Base-by-base conservation (phyloP, 805 yeast species). In the Cyberlindnera mississippiensis region DNA sequence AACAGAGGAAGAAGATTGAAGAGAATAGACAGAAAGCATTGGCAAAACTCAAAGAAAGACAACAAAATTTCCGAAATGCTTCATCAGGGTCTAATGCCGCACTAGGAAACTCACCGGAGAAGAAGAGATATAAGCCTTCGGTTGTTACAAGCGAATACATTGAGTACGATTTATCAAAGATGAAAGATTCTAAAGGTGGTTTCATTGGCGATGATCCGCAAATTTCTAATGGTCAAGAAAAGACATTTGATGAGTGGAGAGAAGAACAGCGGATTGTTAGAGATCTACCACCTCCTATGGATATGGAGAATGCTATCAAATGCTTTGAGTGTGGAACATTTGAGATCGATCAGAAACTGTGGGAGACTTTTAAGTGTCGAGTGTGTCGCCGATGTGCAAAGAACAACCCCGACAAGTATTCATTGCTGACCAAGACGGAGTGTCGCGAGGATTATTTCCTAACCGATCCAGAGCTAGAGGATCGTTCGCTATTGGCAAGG, bases 381-480 rank as follows among this genome's bases (percentile, higher is more conserved):
- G 96, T 90, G 8, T 93, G 99, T 61, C 76, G 82, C 38, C 69
- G 73, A 38, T 93, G 99, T 62, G 79, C 78, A 27, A 78, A 77
- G 52, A 71, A 72, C 44, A 64, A 66, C 17, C 96, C 96, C 0
- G 96, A 93, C 30, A 93, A 93, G 56, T 93, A 91, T 60, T 78
- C 98, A 0, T 63, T 93, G 16, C 64, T 93, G 38, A 93, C 99
- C 7, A 93, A 93, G 64, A 93, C 99, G 0, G 99, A 93, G 63
- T 89, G 96, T 61, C 76, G 80, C 31, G 91, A 85, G 52, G 99
- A 93, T 64, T 93, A 93, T 60, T 73, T 93, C 32, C 62, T 93
- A 22, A 93, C 99, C 0, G 99, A 93, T 37, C 93, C 97, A 1
- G 99, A 93, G 59, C 70, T 93, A 33, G 73, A 76, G 39, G 99